phyloP scores from a whole-genome alignment of 2,329 filamentous ascomycete species.

The Pseudopyricularia javanii region DNA sequence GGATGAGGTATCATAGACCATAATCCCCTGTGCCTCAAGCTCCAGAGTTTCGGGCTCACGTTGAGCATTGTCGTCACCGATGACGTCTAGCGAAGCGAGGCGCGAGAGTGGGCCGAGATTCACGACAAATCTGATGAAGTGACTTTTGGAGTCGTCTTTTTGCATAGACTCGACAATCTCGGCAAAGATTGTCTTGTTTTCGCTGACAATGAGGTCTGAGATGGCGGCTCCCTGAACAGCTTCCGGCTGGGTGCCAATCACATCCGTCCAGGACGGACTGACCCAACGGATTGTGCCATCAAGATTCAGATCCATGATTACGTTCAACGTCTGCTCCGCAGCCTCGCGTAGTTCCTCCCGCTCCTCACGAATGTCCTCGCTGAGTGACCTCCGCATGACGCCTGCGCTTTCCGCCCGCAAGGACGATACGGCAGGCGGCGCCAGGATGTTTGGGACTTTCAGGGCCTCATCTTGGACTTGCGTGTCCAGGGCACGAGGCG shows the following conservation, averaged over 20 bases:
- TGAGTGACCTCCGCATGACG: slow-evolving; percentile 56
- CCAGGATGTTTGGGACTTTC: slow-evolving; percentile 24
- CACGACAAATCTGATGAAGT: slow-evolving; percentile 73
- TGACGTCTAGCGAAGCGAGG: slow-evolving; percentile 34
- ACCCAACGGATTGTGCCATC: slow-evolving; percentile 91
- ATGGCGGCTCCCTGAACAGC: slow-evolving; percentile 67
- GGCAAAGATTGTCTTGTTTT: slow-evolving; percentile 68
- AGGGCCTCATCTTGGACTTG: not conserved
- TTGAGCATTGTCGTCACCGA: slow-evolving; percentile 23
- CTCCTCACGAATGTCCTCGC: slow-evolving; percentile 84
- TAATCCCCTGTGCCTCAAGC: slow-evolving; percentile 93
- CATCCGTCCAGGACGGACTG: slow-evolving; percentile 88
- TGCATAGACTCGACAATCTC: slow-evolving; percentile 81
- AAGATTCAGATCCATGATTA: slow-evolving; percentile 86
- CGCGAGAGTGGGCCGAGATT: slow-evolving; percentile 58
- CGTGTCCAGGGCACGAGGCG: not conserved
- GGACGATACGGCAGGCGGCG: slow-evolving; percentile 39
- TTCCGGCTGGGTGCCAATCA: slow-evolving; percentile 69
- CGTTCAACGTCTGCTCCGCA: slow-evolving; percentile 90
- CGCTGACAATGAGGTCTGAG: slow-evolving; percentile 64
- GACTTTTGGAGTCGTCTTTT: slow-evolving; percentile 84
- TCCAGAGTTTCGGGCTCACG: slow-evolving; percentile 48
- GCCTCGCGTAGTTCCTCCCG: slow-evolving; percentile 89
- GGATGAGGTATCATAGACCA: slow-evolving; percentile 85
- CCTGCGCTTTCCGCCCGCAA: slow-evolving; percentile 35